Conservation (phyloP, 805 yeast species). For the Pichia insulana region DNA sequence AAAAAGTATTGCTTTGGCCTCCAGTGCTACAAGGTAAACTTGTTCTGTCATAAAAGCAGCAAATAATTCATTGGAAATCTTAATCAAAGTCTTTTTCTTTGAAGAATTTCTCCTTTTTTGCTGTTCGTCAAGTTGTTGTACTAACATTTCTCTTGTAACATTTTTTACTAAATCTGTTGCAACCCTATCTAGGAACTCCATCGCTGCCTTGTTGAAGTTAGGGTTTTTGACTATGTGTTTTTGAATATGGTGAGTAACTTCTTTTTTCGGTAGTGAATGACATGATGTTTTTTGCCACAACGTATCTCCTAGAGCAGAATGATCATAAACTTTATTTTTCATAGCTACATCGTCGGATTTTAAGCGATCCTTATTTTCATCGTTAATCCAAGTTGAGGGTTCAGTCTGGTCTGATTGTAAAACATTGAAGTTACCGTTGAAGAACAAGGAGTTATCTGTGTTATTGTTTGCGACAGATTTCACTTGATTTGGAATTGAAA, state of each 20-base stretch:
- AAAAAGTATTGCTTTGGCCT: conserved; percentile 37
- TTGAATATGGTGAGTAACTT: not conserved
- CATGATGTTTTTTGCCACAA: too few relatives aligned
- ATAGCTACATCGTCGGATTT: too few relatives aligned
- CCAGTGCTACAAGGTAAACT: conserved; percentile 34
- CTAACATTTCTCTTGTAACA: not conserved
- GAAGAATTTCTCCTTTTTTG: conserved; percentile 14
- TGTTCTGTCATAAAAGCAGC: conserved; percentile 55
- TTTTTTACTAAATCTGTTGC: conserved; percentile 23
- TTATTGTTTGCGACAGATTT: too few relatives aligned
- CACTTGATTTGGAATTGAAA: not conserved
- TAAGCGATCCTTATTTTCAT: too few relatives aligned
- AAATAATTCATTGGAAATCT: conserved; percentile 43
- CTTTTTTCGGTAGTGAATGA: too few relatives aligned
- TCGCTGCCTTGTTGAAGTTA: conserved; percentile 25
- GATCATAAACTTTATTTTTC: too few relatives aligned
- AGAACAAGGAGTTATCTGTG: too few relatives aligned
- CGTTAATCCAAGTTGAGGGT: too few relatives aligned
- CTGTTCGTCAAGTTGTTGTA: conserved; percentile 1
- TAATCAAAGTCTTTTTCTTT: conserved; percentile 18
- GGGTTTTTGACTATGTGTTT: conserved; percentile 22
- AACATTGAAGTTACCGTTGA: too few relatives aligned
- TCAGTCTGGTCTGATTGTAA: too few relatives aligned
- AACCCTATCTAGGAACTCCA: conserved; percentile 16
- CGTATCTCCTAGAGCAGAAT: too few relatives aligned